Base-by-base conservation (phyloP, 192 early-diverging fungal species). In the Helicostylum pulchrum region DNA sequence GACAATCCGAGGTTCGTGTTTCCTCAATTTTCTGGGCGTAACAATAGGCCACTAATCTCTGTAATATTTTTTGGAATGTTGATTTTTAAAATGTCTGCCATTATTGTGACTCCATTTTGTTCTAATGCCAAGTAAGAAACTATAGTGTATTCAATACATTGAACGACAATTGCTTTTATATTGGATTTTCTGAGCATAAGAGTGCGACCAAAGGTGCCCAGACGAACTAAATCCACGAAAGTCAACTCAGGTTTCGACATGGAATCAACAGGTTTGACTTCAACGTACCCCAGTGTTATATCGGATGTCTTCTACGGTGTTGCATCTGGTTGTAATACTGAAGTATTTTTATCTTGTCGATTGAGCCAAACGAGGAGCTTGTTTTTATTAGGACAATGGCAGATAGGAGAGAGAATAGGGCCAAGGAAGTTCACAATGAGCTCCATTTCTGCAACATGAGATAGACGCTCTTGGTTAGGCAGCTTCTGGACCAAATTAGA, bases 361-460 rank as follows among this genome's bases (percentile, higher is more conserved):
- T 48, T 17, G 15, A 46, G 9, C 44, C 9, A 48, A 14, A 48
- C 15, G 12, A n/a, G 14, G 12, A 48, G 46, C 46, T 50, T 50
- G 19, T 50, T 20, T 20, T 50, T 50, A 21, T 50, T 20, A 50
- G 48, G 48, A 20, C 48, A 50, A 50, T 50, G 48, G 17, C 48
- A 21, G 48, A 50, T 19, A 50, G 48, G 48, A 50, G n/a, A 50
- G 48, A 50, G 48, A 50, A 21, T 21, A 50, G n/a, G 19, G 23
- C 23, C 17, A 50, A 50, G 48, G 19, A 50, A 50, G 17, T 50
- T 50, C 48, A 21, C 19, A 21, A 50, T 50, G 19, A 20, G 48
- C n/a, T 50, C 19, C 48, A 50, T 50, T 50, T 50, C 7, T 50
- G 20, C 48, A 50, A 50, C 48, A 50, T 20, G 48, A 50, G 48